Conservation (phyloP, 768 basidiomycete genomes). For the Thelephora ganbajun region DNA sequence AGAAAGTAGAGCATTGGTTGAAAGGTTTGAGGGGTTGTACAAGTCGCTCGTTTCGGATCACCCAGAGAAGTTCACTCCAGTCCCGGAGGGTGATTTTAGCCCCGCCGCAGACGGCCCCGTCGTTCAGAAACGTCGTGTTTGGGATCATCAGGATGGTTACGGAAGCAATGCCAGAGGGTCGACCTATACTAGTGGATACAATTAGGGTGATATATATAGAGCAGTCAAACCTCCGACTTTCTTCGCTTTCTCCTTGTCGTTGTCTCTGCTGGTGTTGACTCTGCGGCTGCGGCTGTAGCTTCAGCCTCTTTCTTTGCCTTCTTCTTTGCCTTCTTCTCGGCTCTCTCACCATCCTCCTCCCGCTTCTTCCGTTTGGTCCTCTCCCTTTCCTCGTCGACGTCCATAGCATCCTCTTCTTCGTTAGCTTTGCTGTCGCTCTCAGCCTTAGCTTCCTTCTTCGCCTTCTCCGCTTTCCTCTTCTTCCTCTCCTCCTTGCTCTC, state of each 20-base stretch:
- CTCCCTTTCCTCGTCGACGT: conserved; percentile 18
- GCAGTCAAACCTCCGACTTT: conserved; percentile 16
- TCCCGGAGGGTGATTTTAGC: too few relatives aligned
- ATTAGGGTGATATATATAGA: too few relatives aligned
- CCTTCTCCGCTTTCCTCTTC: conserved; percentile 6
- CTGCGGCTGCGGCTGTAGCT: conserved; percentile 33
- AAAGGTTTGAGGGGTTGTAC: conserved; percentile 43
- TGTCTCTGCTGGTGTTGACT: conserved; percentile 20
- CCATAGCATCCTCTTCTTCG: conserved; percentile 20
- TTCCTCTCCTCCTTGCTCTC: conserved; percentile 25
- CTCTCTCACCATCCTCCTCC: not conserved
- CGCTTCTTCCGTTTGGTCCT: not conserved
- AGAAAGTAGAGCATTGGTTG: conserved; percentile 33
- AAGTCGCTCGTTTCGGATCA: conserved; percentile 17
- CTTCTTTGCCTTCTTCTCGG: conserved; percentile 45
- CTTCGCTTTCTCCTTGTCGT: conserved; percentile 49
- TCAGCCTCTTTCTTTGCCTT: conserved; percentile 73
- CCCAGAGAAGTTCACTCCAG: too few relatives aligned
- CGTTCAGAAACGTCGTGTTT: too few relatives aligned
- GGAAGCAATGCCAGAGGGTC: too few relatives aligned
- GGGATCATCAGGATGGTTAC: too few relatives aligned
- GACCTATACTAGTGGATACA: too few relatives aligned
- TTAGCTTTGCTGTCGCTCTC: conserved; percentile 41
- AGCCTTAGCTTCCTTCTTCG: conserved; percentile 20
- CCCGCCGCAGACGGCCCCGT: too few relatives aligned